Base-by-base conservation (phyloP, 352 stramenopile species). In the Phytophthora podocarpi region DNA sequence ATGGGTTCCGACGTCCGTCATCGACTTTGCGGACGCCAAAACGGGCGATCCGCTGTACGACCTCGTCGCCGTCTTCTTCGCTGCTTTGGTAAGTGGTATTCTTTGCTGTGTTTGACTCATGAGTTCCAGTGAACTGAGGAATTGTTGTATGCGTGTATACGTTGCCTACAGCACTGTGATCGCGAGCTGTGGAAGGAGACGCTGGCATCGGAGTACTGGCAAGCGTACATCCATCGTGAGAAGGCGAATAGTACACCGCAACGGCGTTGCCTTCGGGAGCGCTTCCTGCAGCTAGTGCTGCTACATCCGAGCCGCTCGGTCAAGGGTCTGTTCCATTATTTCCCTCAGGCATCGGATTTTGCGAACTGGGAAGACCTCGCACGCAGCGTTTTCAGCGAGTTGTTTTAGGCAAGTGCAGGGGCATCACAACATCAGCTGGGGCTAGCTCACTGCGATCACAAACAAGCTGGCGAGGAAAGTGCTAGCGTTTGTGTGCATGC, bases 1-100 rank as follows among this genome's bases (percentile, higher is more conserved):
- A 52, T 96, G 87, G 87, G 51, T 64, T 46, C 84, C 87, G 6
- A 72, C 59, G 10, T 78, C 78, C 8, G 81, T 97, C 52, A 93
- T 97, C 56, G 89, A 97, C 53, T 96, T 96, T 59, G 89, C 87
- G 0, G 89, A 97, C 59, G 71, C 80, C 58, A 95, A 95, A 78
- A 90, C 77, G 0, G 89, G 87, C 21, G 89, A 97, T 61, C 85
- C 87, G 45, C 46, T 97, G 12, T 97, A 91, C 59, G 89, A 97
- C 46, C 70, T 97, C 20, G 76, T 95, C 10, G 82, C 87, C 6
- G 60, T 96, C 21, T 87, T 94, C 54, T 91, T 93, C 57, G 76
- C 83, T 16, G 76, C 80, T 27, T 48, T 96, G 77, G 87, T 96
- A 72, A 54, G 82, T 63, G 11, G 9, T 31, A 28, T 16, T 16